Evolutionary conservation across 176 grass and related monocot genomes (phyloP), one percentile per base, ranked within the genome.

Genomic region (Chloris gayana): DNA sequence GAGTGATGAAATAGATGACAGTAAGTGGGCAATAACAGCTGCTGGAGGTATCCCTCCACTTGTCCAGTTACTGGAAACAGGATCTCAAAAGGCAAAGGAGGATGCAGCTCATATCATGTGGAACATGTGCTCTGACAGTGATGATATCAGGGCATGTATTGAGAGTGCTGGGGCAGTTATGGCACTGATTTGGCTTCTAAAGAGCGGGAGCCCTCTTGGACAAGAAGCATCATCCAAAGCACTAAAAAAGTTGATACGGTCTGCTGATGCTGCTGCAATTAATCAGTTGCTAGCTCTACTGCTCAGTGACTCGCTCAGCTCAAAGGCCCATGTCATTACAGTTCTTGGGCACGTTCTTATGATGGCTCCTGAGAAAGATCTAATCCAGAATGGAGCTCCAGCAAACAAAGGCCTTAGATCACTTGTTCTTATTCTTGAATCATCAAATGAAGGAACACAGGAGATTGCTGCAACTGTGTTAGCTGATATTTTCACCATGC

Each of bases 11-110:
- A 85, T 95, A 89, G 96, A 95, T 82, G 92, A 98, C 61, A 95
- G 96, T 81, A 98, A 95, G 72, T 95, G 96, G 92, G 96, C 92
- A 74, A 93, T 98, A 81, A 95, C 92, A 69, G 96, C 92, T 95
- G 96, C 96, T 85, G 96, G 96, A 64, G 96, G 92, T 56, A 95
- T 98, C 49, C 92, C 94, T 84, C 96, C 92, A 25, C 87, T 98
- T 77, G 96, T 98, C 11, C 92, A 93, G 76, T 70, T 95, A 61
- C 79, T 98, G 57, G 92, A 95, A 88, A 93, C 84, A 42, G 96
- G 96, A 78, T 98, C 96, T 78, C 87, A 87, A 72, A 95, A 86
- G 56, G 92, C 96, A 47, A 98, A 90, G 90, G 92, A 98, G 81
- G 90, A 91, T 87, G 85, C 92, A 75, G 88, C 92, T 45, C 87